These are phyloP conservation scores for Sparassis latifolia DNA, from an alignment of 1,284 basidiomycete species.

Conservation along the genomic window DNA sequence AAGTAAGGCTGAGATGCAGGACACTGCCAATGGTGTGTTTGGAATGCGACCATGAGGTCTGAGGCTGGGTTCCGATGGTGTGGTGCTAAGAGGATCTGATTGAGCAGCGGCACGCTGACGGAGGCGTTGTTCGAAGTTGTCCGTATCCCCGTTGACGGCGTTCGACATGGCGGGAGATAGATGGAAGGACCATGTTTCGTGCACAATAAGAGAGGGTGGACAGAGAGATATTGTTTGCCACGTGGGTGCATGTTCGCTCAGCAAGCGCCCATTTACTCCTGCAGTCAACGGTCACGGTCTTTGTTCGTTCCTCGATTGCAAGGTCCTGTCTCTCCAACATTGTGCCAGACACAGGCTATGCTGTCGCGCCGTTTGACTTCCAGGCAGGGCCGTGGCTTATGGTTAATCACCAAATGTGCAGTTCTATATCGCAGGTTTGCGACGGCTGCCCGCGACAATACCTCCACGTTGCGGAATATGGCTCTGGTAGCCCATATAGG, in stretches of 20 bases:
- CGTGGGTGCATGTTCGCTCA: not conserved
- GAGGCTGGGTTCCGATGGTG: slow-evolving; percentile 31
- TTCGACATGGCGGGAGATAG: not conserved
- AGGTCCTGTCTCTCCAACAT: not conserved
- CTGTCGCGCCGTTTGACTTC: not conserved
- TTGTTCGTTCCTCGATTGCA: not conserved
- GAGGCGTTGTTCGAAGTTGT: slow-evolving; percentile 42
- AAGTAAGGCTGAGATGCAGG: slow-evolving; percentile 70
- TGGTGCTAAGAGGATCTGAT: slow-evolving; percentile 46
- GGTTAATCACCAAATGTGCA: slow-evolving; percentile 5
- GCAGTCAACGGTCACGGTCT: not conserved
- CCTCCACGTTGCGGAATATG: slow-evolving; percentile 60
- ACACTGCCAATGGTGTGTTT: slow-evolving; percentile 75
- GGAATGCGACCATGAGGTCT: slow-evolving; percentile 61
- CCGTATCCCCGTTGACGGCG: slow-evolving; percentile 8
- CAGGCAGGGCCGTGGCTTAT: slow-evolving; percentile 4
- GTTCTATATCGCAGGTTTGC: slow-evolving; percentile 25
- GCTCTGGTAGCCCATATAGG: slow-evolving; percentile 83
- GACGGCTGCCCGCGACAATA: slow-evolving; percentile 31
- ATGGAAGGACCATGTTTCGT: slow-evolving; percentile 2
- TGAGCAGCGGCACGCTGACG: slow-evolving; percentile 31
- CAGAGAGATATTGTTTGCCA: not conserved
- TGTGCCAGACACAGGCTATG: not conserved
- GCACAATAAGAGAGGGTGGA: slow-evolving; percentile 2
- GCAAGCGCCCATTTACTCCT: not conserved